These are phyloP conservation scores for Bryoglossum gracile DNA, from an alignment of 495 filamentous ascomycete genomes.

Conservation along the genomic window DNA sequence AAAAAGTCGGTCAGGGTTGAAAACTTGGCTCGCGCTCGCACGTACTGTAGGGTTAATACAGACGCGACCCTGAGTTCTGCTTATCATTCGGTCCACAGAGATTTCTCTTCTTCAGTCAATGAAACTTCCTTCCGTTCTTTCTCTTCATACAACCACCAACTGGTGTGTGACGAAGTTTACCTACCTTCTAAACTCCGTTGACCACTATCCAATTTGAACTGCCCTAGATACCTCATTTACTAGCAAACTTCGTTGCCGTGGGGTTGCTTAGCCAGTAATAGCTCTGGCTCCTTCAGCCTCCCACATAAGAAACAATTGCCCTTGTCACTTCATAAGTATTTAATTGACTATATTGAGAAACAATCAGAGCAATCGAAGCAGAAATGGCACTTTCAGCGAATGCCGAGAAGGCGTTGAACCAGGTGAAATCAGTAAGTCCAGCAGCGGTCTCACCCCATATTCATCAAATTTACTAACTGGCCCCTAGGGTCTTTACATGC, in stretches of 20 bases:
- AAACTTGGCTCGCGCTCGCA: too few relatives aligned
- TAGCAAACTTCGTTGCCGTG: neutral
- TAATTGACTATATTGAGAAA: neutral
- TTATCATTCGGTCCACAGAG: too few relatives aligned
- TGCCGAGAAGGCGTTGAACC: constrained; percentile 14
- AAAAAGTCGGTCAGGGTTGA: neutral
- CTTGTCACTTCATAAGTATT: neutral
- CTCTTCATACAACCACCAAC: too few relatives aligned
- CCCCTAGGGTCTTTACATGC: constrained; percentile 18
- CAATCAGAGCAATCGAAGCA: neutral
- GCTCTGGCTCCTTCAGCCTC: neutral
- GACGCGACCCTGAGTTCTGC: too few relatives aligned
- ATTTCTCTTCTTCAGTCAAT: too few relatives aligned
- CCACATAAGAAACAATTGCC: neutral
- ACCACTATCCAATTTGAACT: neutral
- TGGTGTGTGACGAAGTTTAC: too few relatives aligned
- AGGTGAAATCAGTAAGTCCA: constrained; percentile 20
- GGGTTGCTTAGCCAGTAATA: neutral
- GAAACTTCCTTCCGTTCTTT: too few relatives aligned
- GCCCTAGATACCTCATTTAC: neutral
- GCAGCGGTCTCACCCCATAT: neutral
- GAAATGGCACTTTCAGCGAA: constrained; percentile 20
- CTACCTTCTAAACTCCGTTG: neutral
- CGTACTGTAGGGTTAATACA: too few relatives aligned
- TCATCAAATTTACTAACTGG: neutral